These are phyloP conservation scores for Claviceps spartinae DNA, from an alignment of 2,329 filamentous ascomycete genomes.

Conservation along the genomic window DNA sequence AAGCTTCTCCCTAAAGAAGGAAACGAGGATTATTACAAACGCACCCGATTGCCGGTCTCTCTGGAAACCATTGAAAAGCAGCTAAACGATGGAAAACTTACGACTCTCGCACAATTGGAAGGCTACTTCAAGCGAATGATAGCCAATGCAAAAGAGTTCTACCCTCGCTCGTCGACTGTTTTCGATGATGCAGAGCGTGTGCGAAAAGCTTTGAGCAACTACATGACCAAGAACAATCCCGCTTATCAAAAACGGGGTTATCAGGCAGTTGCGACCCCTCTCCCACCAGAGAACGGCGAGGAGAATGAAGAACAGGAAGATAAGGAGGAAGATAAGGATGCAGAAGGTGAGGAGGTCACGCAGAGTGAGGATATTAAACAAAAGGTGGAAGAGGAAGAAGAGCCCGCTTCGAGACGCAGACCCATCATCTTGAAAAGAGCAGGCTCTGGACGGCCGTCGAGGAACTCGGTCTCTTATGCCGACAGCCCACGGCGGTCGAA, in stretches of 20 bases:
- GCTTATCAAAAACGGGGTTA: slow-evolving; percentile 60
- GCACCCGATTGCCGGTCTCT: slow-evolving; percentile 65
- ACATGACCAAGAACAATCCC: slow-evolving; percentile 77
- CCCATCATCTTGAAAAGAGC: slow-evolving; percentile 27
- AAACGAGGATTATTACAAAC: slow-evolving; percentile 64
- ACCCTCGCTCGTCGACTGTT: slow-evolving; percentile 55
- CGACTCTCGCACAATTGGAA: slow-evolving; percentile 60
- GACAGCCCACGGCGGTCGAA: slow-evolving; percentile 22
- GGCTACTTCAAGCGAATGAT: slow-evolving; percentile 82
- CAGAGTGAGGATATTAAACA: slow-evolving; percentile 18
- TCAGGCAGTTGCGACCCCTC: slow-evolving; percentile 57
- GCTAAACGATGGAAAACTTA: slow-evolving; percentile 54
- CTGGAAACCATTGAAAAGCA: slow-evolving; percentile 65
- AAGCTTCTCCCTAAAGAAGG: slow-evolving; percentile 49
- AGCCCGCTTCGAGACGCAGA: slow-evolving; percentile 20
- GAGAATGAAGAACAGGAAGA: slow-evolving; percentile 18
- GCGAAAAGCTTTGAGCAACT: slow-evolving; percentile 74
- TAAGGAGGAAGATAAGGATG: slow-evolving; percentile 17
- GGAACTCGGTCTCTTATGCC: slow-evolving; percentile 18
- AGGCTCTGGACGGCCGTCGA: slow-evolving; percentile 20
- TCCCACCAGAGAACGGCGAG: slow-evolving; percentile 33
- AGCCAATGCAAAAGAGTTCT: slow-evolving; percentile 74
- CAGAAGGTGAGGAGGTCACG: slow-evolving; percentile 6
- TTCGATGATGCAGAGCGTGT: slow-evolving; percentile 80
- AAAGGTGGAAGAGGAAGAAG: slow-evolving; percentile 19